These are phyloP conservation scores for Choricystis sp. DNA, from an alignment of 139 green algal genomes.

Conservation along the genomic window DNA sequence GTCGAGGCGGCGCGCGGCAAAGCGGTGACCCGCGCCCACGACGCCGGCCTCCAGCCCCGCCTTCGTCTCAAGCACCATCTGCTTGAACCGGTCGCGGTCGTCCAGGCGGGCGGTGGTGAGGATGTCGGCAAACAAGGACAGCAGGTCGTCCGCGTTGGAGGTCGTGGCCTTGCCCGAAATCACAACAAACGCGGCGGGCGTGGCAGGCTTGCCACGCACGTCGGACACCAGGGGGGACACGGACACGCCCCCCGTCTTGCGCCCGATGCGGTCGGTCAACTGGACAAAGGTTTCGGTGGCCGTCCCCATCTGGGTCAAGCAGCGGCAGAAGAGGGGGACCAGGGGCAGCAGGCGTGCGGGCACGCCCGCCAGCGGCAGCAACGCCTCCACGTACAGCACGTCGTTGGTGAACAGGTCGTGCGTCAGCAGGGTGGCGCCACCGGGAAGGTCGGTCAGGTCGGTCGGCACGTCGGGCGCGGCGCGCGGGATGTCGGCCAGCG, in stretches of 20 bases:
- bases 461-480: slow-evolving; percentile 65
- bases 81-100: slow-evolving; percentile 78
- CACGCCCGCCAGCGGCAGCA: slow-evolving; percentile 42
- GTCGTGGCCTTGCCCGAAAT: slow-evolving; percentile 84
- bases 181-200: slow-evolving; percentile 65
- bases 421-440: slow-evolving; percentile 56
- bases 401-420: slow-evolving; percentile 99
- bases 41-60: slow-evolving; percentile 62
- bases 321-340: slow-evolving; percentile 90
- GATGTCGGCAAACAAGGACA: slow-evolving; percentile 72
- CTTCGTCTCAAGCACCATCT: slow-evolving; percentile 91
- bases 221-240: slow-evolving; percentile 71
- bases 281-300: slow-evolving; percentile 74
- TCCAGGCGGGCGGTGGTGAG: slow-evolving; percentile 65
- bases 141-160: slow-evolving; percentile 69
- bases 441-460: slow-evolving; percentile 15
- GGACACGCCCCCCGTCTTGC: slow-evolving; percentile 86
- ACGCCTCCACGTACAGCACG: slow-evolving; percentile 84
- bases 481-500: slow-evolving; percentile 70
- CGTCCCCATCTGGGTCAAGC: slow-evolving; percentile 77
- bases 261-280: slow-evolving; percentile 89
- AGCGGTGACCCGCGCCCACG: slow-evolving; percentile 61
- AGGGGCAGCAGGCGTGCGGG: slow-evolving; percentile 77
- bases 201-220: slow-evolving; percentile 23
- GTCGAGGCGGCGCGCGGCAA: slow-evolving; percentile 64